Evolutionary conservation across 2,329 filamentous ascomycete genomes (phyloP).

Genomic region (Colletotrichum sp.): DNA sequence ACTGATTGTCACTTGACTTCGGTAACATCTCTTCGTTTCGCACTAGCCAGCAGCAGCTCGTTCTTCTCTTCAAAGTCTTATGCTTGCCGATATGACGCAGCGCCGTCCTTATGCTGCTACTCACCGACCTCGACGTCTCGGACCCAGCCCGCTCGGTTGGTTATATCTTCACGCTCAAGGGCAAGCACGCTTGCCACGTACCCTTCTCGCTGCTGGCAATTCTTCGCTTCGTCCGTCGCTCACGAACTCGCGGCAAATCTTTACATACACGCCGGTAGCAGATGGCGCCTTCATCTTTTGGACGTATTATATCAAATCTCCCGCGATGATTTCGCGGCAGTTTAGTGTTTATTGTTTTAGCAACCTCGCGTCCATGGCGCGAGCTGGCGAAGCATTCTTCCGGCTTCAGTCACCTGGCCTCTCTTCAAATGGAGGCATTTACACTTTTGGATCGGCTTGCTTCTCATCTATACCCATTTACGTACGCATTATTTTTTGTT

Average conservation of each 20-base stretch:
- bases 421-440: slow-evolving; percentile 1
- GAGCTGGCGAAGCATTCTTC: slow-evolving; percentile 19
- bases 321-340: background rate
- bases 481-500: slow-evolving; percentile 18
- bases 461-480: slow-evolving; percentile 26
- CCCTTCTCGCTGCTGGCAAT: slow-evolving; percentile 15
- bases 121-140: slow-evolving; percentile 35
- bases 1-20: slow-evolving; percentile 30
- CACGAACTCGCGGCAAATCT: slow-evolving; percentile 12
- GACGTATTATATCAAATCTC: slow-evolving; percentile 1
- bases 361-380: background rate
- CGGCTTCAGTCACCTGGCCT: background rate
- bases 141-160: slow-evolving; percentile 23
- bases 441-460: slow-evolving; percentile 16
- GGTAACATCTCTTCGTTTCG: slow-evolving; percentile 22
- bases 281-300: slow-evolving; percentile 8
- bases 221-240: slow-evolving; percentile 18
- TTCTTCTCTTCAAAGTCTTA: slow-evolving; percentile 18
- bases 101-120: slow-evolving; percentile 13
- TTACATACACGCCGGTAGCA: slow-evolving; percentile 13
- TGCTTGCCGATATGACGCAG: slow-evolving; percentile 15
- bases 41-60: slow-evolving; percentile 10
- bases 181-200: slow-evolving; percentile 12
- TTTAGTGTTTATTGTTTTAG: slow-evolving; percentile 25
- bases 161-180: background rate